Base-by-base conservation (phyloP, 768 basidiomycete genomes). In the Psilocybe tampanensis region DNA sequence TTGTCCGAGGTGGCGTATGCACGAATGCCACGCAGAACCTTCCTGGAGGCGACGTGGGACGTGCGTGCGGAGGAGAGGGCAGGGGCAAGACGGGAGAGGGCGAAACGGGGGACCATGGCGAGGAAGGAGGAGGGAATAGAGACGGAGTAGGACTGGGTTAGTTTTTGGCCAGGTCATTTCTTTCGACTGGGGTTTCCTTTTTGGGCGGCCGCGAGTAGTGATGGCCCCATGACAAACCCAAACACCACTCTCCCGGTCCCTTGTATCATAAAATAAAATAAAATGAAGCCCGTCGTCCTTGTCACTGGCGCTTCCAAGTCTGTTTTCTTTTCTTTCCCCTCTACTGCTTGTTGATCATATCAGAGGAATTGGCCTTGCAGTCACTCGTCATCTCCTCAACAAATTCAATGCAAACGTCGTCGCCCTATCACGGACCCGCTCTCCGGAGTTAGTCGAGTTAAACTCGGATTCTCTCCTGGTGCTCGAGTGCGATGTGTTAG, bases 291-390 rank as follows among this genome's bases (percentile, higher is more conserved):
- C 4, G 83, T 90, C 52, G 78, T 95, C 29, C 69, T 95, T 53
- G 79, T 96, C 61, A 92, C 94, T 55, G 95, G 95, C 52, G 94
- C 91, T 18, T 95, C 91, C 52, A 92, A 80, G 89, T 90, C 60
- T 36, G 54, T 56, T 21, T 49, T 29, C 33, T 32, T 6, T 57
- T 39, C 34, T 47, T 18, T 47, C 11, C 6, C 63, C 34, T 44
- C 39, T 45, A 32, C 44, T 2, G 18, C 15, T 32, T 61, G 42
- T 36, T 41, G 59, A 50, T 42, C 55, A 26, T 56, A 49, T 36
- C 32, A 85, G 83, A 74, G 78, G 79, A 44, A 86, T 97, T 59
- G 95, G 95, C 1, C 84, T 96, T 48, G 90, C 92, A 17, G 81
- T 91, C 60, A 82, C 89, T 29, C 78, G 66, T n/a, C 75, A 83